A percentile compares a stretch with the other conserved stretches of the same genome.
phyloP scores from a whole-genome alignment of 768 basidiomycete genomes.

The Neoboletus magnificus region DNA sequence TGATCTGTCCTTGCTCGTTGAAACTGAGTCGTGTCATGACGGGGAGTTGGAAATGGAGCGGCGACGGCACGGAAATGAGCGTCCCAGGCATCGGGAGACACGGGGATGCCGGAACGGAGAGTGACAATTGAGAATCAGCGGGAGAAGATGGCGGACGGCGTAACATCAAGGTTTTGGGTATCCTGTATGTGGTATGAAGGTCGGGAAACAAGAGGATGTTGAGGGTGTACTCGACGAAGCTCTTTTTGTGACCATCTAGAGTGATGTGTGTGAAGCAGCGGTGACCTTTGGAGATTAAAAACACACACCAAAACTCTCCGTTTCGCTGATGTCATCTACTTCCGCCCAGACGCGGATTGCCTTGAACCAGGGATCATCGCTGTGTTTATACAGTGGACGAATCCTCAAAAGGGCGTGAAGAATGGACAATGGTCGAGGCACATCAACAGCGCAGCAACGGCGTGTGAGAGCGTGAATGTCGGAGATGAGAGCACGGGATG shows the following conservation, averaged over 20 bases:
- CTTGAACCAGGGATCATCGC: conserved; percentile 51
- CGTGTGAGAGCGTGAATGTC: conserved; percentile 66
- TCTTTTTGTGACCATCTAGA: conserved; percentile 68
- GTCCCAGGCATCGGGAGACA: conserved; percentile 59
- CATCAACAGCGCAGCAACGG: conserved; percentile 57
- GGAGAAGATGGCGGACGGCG: conserved; percentile 32
- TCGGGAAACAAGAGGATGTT: conserved; percentile 75
- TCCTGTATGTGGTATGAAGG: conserved; percentile 48
- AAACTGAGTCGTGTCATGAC: conserved; percentile 72
- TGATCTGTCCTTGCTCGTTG: conserved; percentile 79
- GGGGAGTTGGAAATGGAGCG: conserved; percentile 70
- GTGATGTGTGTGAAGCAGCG: neutral
- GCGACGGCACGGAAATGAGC: conserved; percentile 56
- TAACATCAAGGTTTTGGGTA: conserved; percentile 40
- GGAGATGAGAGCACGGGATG: conserved; percentile 65
- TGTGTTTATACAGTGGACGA: conserved; percentile 10
- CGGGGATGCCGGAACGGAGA: conserved; percentile 37
- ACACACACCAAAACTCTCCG: conserved; percentile 68
- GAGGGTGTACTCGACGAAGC: conserved; percentile 76
- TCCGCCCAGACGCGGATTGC: conserved; percentile 72
- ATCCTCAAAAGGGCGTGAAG: conserved; percentile 54
- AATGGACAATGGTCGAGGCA: conserved; percentile 65
- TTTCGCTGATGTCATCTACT: conserved; percentile 70
- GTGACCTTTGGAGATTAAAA: neutral
- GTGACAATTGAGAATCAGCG: conserved; percentile 25